Conservation (phyloP, 2,329 filamentous ascomycete species). For the Clarireedia paspali region DNA sequence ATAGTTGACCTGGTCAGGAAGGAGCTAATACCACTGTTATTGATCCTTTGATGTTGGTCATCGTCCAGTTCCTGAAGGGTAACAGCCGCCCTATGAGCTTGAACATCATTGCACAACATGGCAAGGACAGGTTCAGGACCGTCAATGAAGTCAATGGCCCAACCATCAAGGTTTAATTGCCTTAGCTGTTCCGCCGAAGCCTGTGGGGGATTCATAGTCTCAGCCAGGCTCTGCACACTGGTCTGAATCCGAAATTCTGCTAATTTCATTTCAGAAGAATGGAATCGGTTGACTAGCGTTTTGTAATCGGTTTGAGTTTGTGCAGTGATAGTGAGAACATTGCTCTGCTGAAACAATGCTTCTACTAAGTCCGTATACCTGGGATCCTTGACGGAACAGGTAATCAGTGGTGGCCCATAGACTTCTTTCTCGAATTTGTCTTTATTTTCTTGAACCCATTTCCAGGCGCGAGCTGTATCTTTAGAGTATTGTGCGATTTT, state of each 20-base stretch:
- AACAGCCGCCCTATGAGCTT: conserved; percentile 62
- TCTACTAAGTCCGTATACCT: conserved; percentile 53
- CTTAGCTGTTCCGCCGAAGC: conserved; percentile 48
- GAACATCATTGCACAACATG: conserved; percentile 73
- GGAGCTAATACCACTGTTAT: conserved; percentile 44
- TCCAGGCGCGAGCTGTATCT: conserved; percentile 65
- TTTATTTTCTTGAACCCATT: conserved; percentile 72
- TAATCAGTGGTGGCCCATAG: conserved; percentile 58
- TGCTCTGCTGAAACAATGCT: conserved; percentile 42
- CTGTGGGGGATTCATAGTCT: conserved; percentile 34
- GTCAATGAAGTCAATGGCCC: conserved; percentile 68
- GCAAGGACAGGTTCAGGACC: conserved; percentile 79
- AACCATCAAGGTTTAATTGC: conserved; percentile 65
- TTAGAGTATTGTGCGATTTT: conserved; percentile 52
- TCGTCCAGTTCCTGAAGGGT: conserved; percentile 55
- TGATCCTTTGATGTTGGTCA: conserved; percentile 59
- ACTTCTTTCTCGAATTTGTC: conserved; percentile 51
- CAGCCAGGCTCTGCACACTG: conserved; percentile 40
- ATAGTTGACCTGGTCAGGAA: conserved; percentile 63
- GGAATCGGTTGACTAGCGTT: conserved; percentile 60
- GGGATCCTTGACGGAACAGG: conserved; percentile 55
- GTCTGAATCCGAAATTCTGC: conserved; percentile 60
- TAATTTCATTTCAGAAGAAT: conserved; percentile 50
- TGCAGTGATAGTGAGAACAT: conserved; percentile 60
- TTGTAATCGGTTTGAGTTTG: conserved; percentile 71